Conservation (phyloP, 2,329 filamentous ascomycete genomes). For the Penicillium sp. region DNA sequence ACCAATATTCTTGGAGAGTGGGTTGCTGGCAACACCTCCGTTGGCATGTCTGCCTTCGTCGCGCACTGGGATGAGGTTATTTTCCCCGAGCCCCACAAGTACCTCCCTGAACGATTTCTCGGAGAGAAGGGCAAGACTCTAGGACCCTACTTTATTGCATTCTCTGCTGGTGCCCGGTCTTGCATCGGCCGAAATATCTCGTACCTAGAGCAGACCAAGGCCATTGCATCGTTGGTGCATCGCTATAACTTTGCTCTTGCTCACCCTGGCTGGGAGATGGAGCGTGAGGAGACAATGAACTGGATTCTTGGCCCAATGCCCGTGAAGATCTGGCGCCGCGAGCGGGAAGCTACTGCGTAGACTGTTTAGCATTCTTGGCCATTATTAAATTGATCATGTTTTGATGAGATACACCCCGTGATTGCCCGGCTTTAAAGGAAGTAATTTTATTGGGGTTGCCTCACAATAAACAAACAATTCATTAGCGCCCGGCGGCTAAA, state of each 20-base stretch:
- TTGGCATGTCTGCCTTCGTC: slow-evolving; percentile 43
- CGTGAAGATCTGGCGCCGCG: slow-evolving; percentile 32
- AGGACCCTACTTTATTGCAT: slow-evolving; percentile 40
- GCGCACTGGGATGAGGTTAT: slow-evolving; percentile 38
- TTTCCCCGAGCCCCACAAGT: slow-evolving; percentile 39
- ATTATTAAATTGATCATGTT: no score
- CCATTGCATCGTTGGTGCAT: slow-evolving; percentile 28
- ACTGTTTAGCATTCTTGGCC: no score
- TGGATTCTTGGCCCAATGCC: slow-evolving; percentile 30
- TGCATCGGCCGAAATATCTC: slow-evolving; percentile 44
- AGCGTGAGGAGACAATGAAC: slow-evolving; percentile 30
- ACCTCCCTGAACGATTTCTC: slow-evolving; percentile 43
- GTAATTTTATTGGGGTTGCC: no score
- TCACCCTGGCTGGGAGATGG: slow-evolving; percentile 24
- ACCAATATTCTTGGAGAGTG: slow-evolving; percentile 43
- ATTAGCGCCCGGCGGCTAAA: no score
- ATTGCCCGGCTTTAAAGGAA: no score
- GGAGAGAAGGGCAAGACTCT: slow-evolving; percentile 39
- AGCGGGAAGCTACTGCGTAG: no score
- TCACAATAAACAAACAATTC: no score
- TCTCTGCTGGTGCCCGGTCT: slow-evolving; percentile 38
- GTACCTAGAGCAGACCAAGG: slow-evolving; percentile 45
- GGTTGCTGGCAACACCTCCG: slow-evolving; percentile 44
- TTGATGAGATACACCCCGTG: no score
- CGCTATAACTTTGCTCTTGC: slow-evolving; percentile 32